phyloP scores from a whole-genome alignment of 2,329 filamentous ascomycete species.

The Apiospora hydei region DNA sequence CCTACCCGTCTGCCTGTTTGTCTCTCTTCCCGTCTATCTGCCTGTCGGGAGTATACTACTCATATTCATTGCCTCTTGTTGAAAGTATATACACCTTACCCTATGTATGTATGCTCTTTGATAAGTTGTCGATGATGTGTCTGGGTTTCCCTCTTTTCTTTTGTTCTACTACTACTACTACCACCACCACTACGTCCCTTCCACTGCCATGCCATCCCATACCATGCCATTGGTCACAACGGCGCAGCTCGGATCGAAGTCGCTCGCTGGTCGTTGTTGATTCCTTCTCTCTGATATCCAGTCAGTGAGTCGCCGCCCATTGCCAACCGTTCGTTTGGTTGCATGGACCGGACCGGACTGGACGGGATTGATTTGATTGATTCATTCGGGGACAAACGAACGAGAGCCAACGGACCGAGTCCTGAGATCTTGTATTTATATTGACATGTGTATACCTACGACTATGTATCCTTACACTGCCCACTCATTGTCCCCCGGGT shows the following conservation, averaged over 20 bases:
- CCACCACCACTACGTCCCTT: neutral
- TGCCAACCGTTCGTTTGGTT: neutral
- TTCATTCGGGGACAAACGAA: neutral
- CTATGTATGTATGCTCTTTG: neutral
- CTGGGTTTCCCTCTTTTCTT: neutral
- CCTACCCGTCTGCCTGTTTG: neutral
- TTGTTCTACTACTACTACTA: neutral
- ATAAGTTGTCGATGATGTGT: neutral
- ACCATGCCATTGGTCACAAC: neutral
- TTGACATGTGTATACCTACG: neutral
- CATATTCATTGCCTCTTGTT: neutral
- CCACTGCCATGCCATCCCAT: neutral
- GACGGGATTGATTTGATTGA: neutral
- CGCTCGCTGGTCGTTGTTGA: neutral
- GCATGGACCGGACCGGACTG: neutral
- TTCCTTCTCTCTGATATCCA: neutral
- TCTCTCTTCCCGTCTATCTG: neutral
- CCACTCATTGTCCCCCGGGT: neutral
- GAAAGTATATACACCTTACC: neutral
- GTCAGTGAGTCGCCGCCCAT: neutral
- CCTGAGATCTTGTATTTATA: neutral
- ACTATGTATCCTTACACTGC: slow-evolving; percentile 13
- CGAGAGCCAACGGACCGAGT: neutral
- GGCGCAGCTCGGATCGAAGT: neutral
- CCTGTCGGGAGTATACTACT: neutral